These are phyloP conservation scores for Caloboletus firmus DNA, from an alignment of 1,284 basidiomycete species.

Conservation along the genomic window DNA sequence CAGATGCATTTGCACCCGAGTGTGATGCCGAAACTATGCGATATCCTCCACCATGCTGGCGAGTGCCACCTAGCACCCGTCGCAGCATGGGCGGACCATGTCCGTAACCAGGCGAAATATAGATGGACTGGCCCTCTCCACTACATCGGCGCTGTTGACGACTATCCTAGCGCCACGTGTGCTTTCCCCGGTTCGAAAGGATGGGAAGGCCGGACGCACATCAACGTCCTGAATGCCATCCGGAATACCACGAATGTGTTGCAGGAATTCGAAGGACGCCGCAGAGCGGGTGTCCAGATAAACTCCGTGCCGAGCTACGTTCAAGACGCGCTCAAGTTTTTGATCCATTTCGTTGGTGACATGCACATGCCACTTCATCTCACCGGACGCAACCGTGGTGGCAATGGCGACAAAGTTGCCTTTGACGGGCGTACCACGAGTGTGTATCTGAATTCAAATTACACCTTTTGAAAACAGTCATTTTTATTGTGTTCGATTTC, in stretches of 20 bases:
- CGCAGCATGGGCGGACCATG: conserved; percentile 84
- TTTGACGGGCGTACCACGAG: conserved; percentile 72
- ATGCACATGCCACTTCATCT: conserved; percentile 91
- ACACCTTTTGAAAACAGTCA: not conserved
- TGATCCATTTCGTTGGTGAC: conserved; percentile 90
- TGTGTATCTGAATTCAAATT: conserved; percentile 35
- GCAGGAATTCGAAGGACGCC: conserved; percentile 42
- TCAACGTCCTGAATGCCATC: conserved; percentile 76
- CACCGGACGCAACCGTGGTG: conserved; percentile 81
- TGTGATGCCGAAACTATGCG: conserved; percentile 69
- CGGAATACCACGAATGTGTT: conserved; percentile 69
- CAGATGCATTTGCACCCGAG: conserved; percentile 84
- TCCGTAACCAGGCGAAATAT: conserved; percentile 55
- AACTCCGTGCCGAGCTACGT: conserved; percentile 26
- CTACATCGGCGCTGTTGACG: conserved; percentile 72
- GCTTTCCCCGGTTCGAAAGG: conserved; percentile 75
- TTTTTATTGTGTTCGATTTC: no score
- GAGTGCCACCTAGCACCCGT: conserved; percentile 76
- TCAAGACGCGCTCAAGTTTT: conserved; percentile 72
- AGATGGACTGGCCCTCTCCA: conserved; percentile 72
- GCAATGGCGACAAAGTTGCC: conserved; percentile 72
- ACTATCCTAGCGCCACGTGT: conserved; percentile 77
- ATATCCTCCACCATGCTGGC: conserved; percentile 51
- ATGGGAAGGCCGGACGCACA: conserved; percentile 67
- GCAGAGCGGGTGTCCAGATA: conserved; percentile 15